phyloP scores from a whole-genome alignment of 2,329 filamentous ascomycete genomes.

The Fusarium odoratissimum region DNA sequence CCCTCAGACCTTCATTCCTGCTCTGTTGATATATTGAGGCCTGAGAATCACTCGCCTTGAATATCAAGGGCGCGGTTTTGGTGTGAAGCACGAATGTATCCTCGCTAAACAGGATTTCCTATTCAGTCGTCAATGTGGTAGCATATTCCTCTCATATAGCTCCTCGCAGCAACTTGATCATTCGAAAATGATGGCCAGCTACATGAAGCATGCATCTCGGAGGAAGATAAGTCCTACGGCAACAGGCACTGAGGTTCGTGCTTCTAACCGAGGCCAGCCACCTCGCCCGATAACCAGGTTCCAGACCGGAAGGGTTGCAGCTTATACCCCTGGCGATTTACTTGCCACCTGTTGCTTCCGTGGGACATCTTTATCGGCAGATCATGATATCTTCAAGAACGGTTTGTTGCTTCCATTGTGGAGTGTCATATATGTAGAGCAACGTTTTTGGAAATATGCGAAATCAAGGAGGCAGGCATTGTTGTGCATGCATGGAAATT shows the following conservation, averaged over 20 bases:
- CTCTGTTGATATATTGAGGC: background rate
- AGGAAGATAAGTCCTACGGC: constrained; percentile 23
- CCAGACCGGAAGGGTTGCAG: constrained; percentile 8
- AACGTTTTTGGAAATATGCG: constrained; percentile 2
- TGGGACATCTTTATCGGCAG: constrained; percentile 13
- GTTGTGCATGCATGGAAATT: background rate
- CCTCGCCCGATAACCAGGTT: constrained; percentile 14
- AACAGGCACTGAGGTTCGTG: constrained; percentile 14
- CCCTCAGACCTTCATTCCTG: background rate
- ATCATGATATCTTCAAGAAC: background rate
- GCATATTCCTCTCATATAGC: background rate
- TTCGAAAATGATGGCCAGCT: constrained; percentile 9
- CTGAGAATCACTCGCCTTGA: background rate
- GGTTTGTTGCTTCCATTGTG: constrained; percentile 19
- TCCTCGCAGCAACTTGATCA: constrained; percentile 20
- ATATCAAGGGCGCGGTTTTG: background rate
- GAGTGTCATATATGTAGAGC: constrained; percentile 17
- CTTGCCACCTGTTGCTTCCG: constrained; percentile 19
- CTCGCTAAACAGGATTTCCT: background rate
- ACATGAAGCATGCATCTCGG: constrained; percentile 20
- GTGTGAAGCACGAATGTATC: background rate
- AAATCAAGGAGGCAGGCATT: background rate
- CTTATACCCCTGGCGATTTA: constrained; percentile 30
- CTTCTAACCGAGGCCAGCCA: constrained; percentile 15
- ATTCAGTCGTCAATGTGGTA: background rate